Conservation (phyloP, 257 asterid species). For the Phtheirospermum japonicum region DNA sequence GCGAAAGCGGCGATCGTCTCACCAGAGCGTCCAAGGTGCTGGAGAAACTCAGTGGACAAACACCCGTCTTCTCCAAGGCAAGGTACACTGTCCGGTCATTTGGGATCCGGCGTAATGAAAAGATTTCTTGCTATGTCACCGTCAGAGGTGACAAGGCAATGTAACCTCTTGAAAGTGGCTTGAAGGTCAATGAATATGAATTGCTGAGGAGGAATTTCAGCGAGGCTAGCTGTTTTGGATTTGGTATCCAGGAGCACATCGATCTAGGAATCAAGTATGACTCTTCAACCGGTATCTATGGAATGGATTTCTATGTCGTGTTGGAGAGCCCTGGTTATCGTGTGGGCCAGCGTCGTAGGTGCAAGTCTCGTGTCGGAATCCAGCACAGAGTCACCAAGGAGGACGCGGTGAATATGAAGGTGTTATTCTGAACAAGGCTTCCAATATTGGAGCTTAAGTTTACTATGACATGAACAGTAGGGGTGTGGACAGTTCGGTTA, state of each 20-base stretch:
- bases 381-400: too few relatives aligned
- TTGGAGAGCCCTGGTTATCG: slow-evolving; percentile 2
- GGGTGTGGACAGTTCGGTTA: too few relatives aligned
- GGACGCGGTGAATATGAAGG: slow-evolving; percentile 2
- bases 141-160: too few relatives aligned
- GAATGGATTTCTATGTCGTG: neutral
- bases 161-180: too few relatives aligned
- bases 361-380: too few relatives aligned
- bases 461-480: too few relatives aligned
- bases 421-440: slow-evolving; percentile 7
- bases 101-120: slow-evolving; percentile 51
- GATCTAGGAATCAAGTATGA: slow-evolving; percentile 54
- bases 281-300: slow-evolving; percentile 6
- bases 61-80: slow-evolving; percentile 43
- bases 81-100: slow-evolving; percentile 55
- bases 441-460: slow-evolving; percentile 1
- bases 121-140: too few relatives aligned
- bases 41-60: slow-evolving; percentile 46
- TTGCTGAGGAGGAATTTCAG: too few relatives aligned
- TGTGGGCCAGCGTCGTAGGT: slow-evolving; percentile 2
- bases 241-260: slow-evolving; percentile 58
- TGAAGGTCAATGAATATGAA: too few relatives aligned
- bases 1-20: slow-evolving; percentile 46
- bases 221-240: slow-evolving; percentile 57
- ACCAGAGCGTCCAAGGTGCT: slow-evolving; percentile 46